Base-by-base conservation (phyloP, 2,329 filamentous ascomycete species). In the Xylaria sp. region DNA sequence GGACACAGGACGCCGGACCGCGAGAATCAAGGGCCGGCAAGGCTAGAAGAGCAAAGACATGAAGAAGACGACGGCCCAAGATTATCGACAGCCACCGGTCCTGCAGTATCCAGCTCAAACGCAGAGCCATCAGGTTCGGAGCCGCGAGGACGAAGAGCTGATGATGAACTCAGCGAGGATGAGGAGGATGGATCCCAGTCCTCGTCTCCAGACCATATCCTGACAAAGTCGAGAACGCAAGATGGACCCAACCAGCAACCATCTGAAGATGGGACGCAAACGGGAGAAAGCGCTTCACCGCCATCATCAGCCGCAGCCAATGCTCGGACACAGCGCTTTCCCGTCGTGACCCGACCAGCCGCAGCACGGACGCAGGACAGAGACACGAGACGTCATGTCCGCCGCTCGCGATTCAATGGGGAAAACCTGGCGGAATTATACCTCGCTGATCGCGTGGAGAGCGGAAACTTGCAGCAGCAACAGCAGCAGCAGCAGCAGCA, bases 371-470 rank as follows among this genome's bases (percentile, higher is more conserved):
- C 55, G 47, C 62, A 54, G 50, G 57, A 54, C 46, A 49, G 35
- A 54, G 61, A 55, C 48, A 18, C 54, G 30, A 52, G 58, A 59
- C 52, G 59, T 53, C 49, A 55, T 53, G 57, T 49, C 23, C 60
- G 65, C 13, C 66, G 65, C 35, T 64, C 70, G 39, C 68, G 66
- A 23, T 76, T 77, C 61, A 68, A 74, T 16, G 75, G 76, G 10
- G 72, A 77, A 2, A 79, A 82, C 64, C 78, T 79, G 13, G 80
- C 79, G 23, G 79, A 80, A 59, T 70, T 76, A 62, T 76, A 79
- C 59, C 69, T 83, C 2, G 77, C 77, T 39, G 72, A 77, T 23
- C 68, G 79, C 57, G 76, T 76, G 52, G 74, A 78, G 23, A 73
- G 75, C 4, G 71, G 73, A 37, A 71, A 76, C 56, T 71, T 73